phyloP scores from a whole-genome alignment of 1,284 basidiomycete species.

The Cystobasidium sp. region DNA sequence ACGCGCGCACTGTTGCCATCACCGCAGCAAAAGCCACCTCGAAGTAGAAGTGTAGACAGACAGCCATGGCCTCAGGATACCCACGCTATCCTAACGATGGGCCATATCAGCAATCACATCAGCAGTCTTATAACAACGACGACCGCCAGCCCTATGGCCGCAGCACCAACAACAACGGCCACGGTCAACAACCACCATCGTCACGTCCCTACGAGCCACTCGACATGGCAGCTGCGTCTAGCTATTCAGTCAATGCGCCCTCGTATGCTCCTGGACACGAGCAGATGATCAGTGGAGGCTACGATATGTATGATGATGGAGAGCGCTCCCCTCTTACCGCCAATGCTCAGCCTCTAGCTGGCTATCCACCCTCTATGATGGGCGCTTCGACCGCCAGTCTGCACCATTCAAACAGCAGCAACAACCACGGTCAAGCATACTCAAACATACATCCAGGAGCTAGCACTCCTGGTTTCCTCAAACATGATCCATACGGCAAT shows the following conservation, averaged over 20 bases:
- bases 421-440: not conserved
- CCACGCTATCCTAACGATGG: constrained; percentile 28
- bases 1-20: too few species aligned
- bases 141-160: not conserved
- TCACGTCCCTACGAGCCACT: constrained; percentile 7
- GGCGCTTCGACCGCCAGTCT: not conserved
- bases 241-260: constrained; percentile 18
- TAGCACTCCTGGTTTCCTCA: constrained; percentile 15
- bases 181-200: constrained; percentile 24
- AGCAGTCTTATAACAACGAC: constrained; percentile 2
- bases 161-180: not conserved
- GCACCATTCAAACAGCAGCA: not conserved
- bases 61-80: constrained; percentile 14
- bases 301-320: constrained; percentile 38
- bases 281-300: constrained; percentile 2
- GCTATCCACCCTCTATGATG: constrained; percentile 28
- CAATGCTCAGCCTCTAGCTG: constrained; percentile 27
- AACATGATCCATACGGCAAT: constrained; percentile 26
- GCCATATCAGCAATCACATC: constrained; percentile 8
- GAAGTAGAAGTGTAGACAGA: too few species aligned
- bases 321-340: constrained; percentile 34
- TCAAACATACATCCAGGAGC: constrained; percentile 17
- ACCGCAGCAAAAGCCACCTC: constrained; percentile 2
- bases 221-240: constrained; percentile 26
- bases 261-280: constrained; percentile 10